Percentiles rank a stretch among this genome's conserved stretches.
Evolutionary conservation across 2,329 filamentous ascomycete species (phyloP).

Genomic region (Neopestalotiopsis sp.): DNA sequence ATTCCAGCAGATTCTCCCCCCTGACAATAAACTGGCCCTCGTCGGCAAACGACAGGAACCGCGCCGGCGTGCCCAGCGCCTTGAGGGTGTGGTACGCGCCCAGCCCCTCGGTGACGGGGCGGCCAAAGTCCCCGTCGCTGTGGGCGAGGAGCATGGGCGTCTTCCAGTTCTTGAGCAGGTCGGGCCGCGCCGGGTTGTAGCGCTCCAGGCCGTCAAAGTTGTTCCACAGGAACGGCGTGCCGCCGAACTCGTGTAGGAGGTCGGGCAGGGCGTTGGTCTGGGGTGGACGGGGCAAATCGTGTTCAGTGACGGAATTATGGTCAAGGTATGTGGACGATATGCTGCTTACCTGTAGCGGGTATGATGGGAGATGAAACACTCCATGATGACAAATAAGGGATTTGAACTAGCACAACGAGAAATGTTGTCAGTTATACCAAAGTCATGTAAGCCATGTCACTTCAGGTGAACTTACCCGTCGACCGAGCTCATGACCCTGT

Average conservation of each 20-base stretch:
- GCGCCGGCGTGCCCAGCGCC: slow-evolving; percentile 25
- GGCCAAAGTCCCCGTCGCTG: slow-evolving; percentile 71
- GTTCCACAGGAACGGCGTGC: slow-evolving; percentile 49
- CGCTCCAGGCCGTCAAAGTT: slow-evolving; percentile 52
- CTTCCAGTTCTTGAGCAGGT: slow-evolving; percentile 60
- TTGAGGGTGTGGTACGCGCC: slow-evolving; percentile 30
- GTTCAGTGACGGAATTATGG: neutral
- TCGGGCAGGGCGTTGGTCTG: slow-evolving; percentile 29
- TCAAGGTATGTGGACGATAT: neutral
- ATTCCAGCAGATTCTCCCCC: slow-evolving; percentile 28
- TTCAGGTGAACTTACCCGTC: slow-evolving; percentile 38
- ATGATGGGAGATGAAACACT: slow-evolving; percentile 40
- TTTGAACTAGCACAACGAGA: slow-evolving; percentile 49
- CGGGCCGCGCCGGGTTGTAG: slow-evolving; percentile 54
- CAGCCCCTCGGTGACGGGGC: slow-evolving; percentile 43
- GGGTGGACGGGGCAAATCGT: neutral
- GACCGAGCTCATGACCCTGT: slow-evolving; percentile 57
- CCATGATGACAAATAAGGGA: slow-evolving; percentile 61
- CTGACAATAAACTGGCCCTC: slow-evolving; percentile 26
- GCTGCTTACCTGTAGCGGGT: slow-evolving; percentile 26
- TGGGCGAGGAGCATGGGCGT: slow-evolving; percentile 77
- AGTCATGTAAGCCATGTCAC: neutral
- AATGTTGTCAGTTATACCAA: slow-evolving; percentile 26
- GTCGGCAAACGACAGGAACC: slow-evolving; percentile 29
- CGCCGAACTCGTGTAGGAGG: slow-evolving; percentile 38